Conservation (phyloP, 179 eudicot genomes). For the Silene coronaria region DNA sequence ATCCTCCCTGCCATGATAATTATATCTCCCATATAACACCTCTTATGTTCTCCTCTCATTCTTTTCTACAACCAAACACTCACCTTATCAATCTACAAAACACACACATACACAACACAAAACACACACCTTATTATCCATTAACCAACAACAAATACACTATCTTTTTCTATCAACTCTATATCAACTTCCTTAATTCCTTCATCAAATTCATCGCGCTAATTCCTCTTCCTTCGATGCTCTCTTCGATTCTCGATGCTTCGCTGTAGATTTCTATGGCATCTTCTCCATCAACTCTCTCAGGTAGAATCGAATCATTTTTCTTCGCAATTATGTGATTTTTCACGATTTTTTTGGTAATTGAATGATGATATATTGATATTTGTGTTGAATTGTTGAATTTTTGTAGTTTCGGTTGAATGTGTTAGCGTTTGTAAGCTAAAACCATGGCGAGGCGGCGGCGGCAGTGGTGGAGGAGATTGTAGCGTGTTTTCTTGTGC, state of each 20-base stretch:
- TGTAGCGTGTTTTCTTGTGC: constrained; percentile 81
- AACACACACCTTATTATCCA: background rate
- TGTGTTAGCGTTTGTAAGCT: constrained; percentile 60
- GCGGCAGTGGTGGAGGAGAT: constrained; percentile 50
- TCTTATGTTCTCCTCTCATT: constrained; percentile 10
- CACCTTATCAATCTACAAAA: constrained; percentile 29
- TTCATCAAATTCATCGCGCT: background rate
- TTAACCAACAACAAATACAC: background rate
- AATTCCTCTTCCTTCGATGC: background rate
- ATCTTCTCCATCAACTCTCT: constrained; percentile 47
- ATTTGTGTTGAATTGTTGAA: background rate
- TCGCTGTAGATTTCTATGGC: constrained; percentile 54
- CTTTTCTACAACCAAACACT: constrained; percentile 31
- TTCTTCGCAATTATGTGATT: no score
- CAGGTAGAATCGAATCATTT: background rate
- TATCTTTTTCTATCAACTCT: background rate
- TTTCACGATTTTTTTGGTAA: background rate
- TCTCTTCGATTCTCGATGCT: constrained; percentile 44
- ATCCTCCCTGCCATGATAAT: background rate
- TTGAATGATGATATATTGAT: background rate
- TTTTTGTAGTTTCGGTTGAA: constrained; percentile 60
- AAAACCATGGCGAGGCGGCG: constrained; percentile 49
- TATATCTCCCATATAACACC: background rate
- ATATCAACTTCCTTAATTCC: constrained; percentile 2
- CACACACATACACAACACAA: background rate